Conservation (phyloP, 2,329 filamentous ascomycete genomes). For the Colletotrichum coccodes region DNA sequence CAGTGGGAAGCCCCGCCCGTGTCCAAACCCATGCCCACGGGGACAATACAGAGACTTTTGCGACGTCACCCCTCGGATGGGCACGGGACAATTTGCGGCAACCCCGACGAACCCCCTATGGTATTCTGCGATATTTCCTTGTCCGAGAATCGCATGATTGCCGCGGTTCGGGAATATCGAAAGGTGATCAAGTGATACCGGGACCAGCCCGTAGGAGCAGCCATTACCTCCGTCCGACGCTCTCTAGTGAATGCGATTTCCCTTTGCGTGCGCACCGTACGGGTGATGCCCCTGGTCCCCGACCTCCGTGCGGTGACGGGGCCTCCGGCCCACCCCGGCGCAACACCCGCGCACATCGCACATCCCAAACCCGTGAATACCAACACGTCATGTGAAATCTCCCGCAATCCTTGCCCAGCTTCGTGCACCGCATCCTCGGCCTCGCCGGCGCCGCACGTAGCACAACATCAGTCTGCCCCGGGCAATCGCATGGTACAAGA, state of each 20-base stretch:
- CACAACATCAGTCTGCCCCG: background rate
- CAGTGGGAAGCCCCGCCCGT: background rate
- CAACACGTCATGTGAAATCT: background rate
- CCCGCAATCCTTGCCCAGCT: background rate
- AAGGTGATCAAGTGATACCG: background rate
- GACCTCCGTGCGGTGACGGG: background rate
- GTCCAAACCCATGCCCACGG: background rate
- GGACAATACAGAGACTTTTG: background rate
- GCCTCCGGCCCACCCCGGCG: conserved; percentile 6
- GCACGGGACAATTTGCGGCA: background rate
- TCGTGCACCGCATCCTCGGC: background rate
- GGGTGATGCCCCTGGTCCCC: background rate
- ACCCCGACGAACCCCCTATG: conserved; percentile 10
- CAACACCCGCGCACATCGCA: background rate
- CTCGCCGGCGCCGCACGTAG: too few species aligned
- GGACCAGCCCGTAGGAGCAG: background rate
- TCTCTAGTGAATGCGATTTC: background rate
- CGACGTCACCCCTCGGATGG: conserved; percentile 17
- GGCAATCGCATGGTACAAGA: background rate
- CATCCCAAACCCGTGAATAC: background rate
- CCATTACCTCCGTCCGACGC: background rate
- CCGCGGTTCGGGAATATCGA: background rate
- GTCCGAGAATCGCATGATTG: too few species aligned
- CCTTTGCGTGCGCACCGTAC: background rate
- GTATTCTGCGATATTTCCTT: background rate